These are phyloP conservation scores for Apiospora pterosperma DNA, from an alignment of 2,329 filamentous ascomycete genomes.

Conservation along the genomic window DNA sequence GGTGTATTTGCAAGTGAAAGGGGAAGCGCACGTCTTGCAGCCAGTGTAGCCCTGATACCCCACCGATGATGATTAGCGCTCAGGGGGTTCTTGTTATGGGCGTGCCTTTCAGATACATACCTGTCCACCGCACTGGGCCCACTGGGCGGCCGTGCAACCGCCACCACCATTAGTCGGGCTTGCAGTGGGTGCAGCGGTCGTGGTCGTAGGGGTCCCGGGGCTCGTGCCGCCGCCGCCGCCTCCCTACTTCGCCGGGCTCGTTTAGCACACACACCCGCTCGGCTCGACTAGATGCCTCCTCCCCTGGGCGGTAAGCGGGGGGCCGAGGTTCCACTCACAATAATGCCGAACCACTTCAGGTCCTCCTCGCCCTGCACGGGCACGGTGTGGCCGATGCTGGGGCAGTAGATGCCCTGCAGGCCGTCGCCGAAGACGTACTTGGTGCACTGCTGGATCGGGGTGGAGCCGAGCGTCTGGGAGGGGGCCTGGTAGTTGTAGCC, in stretches of 20 bases:
- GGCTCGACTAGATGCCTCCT: neutral
- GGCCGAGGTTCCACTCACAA: conserved; percentile 6
- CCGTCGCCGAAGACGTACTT: conserved; percentile 18
- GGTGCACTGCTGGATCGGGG: conserved; percentile 14
- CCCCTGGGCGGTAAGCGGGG: neutral
- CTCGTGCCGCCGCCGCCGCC: neutral
- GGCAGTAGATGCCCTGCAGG: conserved; percentile 18
- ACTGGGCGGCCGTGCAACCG: neutral
- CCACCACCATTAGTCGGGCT: neutral
- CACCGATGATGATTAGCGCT: neutral
- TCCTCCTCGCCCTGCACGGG: conserved; percentile 18
- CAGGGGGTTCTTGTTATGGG: too few species aligned
- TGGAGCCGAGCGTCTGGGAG: conserved; percentile 11
- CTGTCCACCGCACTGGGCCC: conserved; percentile 1
- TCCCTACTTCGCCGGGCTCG: neutral
- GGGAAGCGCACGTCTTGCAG: neutral
- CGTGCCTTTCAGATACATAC: neutral
- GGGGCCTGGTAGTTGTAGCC: conserved; percentile 21
- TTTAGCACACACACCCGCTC: neutral
- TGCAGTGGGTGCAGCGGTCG: neutral
- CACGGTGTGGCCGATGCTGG: conserved; percentile 16
- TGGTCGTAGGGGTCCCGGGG: neutral
- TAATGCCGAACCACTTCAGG: conserved; percentile 19
- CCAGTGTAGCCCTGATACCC: neutral
- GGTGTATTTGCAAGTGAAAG: conserved; percentile 2